These are phyloP conservation scores for Pezicula neosporulosa DNA, from an alignment of 2,329 filamentous ascomycete species.

Conservation along the genomic window DNA sequence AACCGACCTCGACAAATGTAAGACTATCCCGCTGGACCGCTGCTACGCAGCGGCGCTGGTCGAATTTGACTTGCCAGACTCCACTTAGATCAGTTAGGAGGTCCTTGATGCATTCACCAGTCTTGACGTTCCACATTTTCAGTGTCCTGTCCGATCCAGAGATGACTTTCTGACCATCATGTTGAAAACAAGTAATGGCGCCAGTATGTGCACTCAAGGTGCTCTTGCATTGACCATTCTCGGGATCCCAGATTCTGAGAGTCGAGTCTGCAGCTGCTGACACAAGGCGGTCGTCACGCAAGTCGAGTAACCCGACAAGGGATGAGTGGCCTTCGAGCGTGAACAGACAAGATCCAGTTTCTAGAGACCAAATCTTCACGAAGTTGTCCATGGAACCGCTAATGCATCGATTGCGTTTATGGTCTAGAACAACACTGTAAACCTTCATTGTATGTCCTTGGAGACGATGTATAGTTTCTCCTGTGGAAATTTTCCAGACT, in stretches of 20 bases:
- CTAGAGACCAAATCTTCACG: constrained; percentile 96
- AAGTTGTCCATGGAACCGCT: constrained; percentile 98
- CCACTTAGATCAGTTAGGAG: constrained; percentile 88
- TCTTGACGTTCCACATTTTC: constrained; percentile 98
- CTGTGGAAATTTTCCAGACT: constrained; percentile 96
- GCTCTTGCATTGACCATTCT: constrained; percentile 85
- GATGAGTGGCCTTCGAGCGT: constrained; percentile 91
- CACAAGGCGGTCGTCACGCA: constrained; percentile 85
- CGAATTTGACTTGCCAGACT: constrained; percentile 99
- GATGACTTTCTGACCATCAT: constrained; percentile 94
- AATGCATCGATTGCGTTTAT: constrained; percentile 89
- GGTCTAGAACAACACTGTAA: constrained; percentile 93
- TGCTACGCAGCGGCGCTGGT: constrained; percentile 90
- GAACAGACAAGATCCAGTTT: constrained; percentile 79
- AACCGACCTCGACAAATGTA: constrained; percentile 90
- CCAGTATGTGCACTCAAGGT: constrained; percentile 91
- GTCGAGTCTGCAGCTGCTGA: constrained; percentile 95
- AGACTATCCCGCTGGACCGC: constrained; percentile 89
- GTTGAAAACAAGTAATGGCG: constrained; percentile 97
- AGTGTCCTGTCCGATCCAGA: constrained; percentile 92
- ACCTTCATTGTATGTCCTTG: constrained; percentile 90
- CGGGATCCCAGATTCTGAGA: constrained; percentile 93
- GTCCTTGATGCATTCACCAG: constrained; percentile 88
- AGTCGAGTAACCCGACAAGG: constrained; percentile 85
- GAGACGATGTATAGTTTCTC: constrained; percentile 79